A percentile compares a stretch with the other conserved stretches of the same genome.
Evolutionary conservation across 1,284 basidiomycete genomes (phyloP).

Genomic region (Xerocomus nothofagi): DNA sequence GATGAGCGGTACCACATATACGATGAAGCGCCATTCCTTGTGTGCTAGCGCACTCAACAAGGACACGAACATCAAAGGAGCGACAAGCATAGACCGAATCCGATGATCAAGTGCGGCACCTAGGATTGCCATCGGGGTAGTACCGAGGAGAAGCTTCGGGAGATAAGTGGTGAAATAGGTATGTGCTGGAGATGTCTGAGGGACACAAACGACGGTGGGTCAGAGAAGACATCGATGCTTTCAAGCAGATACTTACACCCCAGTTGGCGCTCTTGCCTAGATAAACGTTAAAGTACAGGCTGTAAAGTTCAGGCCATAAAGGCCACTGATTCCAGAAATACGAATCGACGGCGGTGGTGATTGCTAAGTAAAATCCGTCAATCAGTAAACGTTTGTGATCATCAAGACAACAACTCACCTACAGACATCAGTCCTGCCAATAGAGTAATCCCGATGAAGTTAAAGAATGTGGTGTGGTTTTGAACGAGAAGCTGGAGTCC

Average conservation of each 20-base stretch:
- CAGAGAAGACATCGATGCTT: slow-evolving; percentile 1
- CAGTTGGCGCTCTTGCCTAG: slow-evolving; percentile 87
- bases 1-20: slow-evolving; percentile 82
- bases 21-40: slow-evolving; percentile 96
- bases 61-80: slow-evolving; percentile 56
- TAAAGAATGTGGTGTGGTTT: slow-evolving; percentile 44
- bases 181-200: slow-evolving; percentile 68
- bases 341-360: slow-evolving; percentile 75
- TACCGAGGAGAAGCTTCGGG: slow-evolving; percentile 76
- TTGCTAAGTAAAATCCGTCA: slow-evolving; percentile 41
- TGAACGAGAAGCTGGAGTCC: slow-evolving; percentile 55
- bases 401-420: slow-evolving; percentile 43
- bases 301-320: slow-evolving; percentile 87
- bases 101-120: slow-evolving; percentile 48
- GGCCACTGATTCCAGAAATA: slow-evolving; percentile 78
- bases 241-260: slow-evolving; percentile 65
- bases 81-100: slow-evolving; percentile 51
- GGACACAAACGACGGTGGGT: slow-evolving; percentile 2
- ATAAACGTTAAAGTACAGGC: slow-evolving; percentile 85
- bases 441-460: slow-evolving; percentile 54
- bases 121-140: slow-evolving; percentile 64
- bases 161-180: slow-evolving; percentile 73
- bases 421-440: slow-evolving; percentile 55
- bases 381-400: background rate
- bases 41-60: slow-evolving; percentile 79